Conservation (phyloP, 352 stramenopile species). For the Pythium phragmitis region DNA sequence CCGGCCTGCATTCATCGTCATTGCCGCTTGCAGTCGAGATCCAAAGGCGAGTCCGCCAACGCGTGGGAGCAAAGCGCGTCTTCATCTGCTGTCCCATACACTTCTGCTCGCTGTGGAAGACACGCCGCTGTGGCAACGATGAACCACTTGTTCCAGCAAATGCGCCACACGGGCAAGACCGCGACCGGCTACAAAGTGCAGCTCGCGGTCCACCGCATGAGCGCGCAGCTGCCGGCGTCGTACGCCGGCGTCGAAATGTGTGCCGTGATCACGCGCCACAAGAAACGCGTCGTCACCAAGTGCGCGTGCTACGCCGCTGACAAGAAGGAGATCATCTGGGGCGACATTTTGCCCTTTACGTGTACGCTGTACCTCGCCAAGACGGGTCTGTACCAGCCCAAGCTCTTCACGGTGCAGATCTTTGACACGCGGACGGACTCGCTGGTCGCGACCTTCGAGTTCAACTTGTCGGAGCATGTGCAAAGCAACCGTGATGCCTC, state of each 20-base stretch:
- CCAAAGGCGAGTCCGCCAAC: neutral
- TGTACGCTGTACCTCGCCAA: conserved; percentile 78
- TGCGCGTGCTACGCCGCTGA: conserved; percentile 42
- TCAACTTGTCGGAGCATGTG: conserved; percentile 66
- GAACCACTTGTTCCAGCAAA: conserved; percentile 68
- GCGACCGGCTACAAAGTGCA: conserved; percentile 68
- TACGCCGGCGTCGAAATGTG: conserved; percentile 54
- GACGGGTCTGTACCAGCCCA: conserved; percentile 65
- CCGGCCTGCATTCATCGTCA: neutral
- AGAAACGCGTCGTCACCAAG: conserved; percentile 70
- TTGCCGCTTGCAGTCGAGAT: neutral
- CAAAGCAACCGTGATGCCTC: conserved; percentile 55
- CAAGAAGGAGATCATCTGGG: conserved; percentile 66
- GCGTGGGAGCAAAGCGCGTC: too few relatives aligned
- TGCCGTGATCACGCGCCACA: conserved; percentile 65
- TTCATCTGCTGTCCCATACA: too few relatives aligned
- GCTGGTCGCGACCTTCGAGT: conserved; percentile 61
- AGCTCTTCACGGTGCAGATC: conserved; percentile 68
- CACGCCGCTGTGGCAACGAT: conserved; percentile 20
- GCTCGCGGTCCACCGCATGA: conserved; percentile 68
- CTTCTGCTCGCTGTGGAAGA: neutral
- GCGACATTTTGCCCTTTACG: conserved; percentile 72
- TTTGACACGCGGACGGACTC: conserved; percentile 55
- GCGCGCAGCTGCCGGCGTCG: conserved; percentile 39
- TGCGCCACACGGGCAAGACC: conserved; percentile 56